Conservation (phyloP, 164 flowering plant species). For the Dillenia suffruticosa region DNA sequence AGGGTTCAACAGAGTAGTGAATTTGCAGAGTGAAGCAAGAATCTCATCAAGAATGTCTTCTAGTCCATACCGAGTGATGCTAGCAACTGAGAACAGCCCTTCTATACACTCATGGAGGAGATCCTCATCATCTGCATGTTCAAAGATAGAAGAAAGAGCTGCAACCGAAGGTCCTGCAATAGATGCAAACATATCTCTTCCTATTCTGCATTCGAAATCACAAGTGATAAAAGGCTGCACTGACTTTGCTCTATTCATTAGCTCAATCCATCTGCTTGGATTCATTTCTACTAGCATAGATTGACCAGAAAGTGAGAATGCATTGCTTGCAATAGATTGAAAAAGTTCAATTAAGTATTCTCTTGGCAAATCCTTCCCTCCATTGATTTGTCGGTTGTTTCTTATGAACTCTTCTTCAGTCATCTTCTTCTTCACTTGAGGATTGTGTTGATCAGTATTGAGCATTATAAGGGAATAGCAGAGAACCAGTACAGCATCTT, state of each 20-base stretch:
- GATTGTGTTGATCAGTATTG: slow-evolving; percentile 94
- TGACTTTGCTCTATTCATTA: slow-evolving; percentile 51
- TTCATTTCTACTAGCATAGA: slow-evolving; percentile 47
- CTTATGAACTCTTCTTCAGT: slow-evolving; percentile 98
- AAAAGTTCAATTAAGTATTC: slow-evolving; percentile 83
- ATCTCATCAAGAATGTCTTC: slow-evolving; percentile 84
- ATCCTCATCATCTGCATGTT: slow-evolving; percentile 78
- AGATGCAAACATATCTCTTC: slow-evolving; percentile 82
- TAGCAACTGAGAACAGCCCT: slow-evolving; percentile 61
- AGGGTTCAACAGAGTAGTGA: slow-evolving; percentile 80
- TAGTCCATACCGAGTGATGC: slow-evolving; percentile 63
- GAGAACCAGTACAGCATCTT: slow-evolving; percentile 74
- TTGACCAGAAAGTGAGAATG: slow-evolving; percentile 46
- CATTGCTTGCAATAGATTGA: slow-evolving; percentile 65
- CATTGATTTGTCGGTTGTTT: slow-evolving; percentile 88
- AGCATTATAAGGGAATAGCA: slow-evolving; percentile 95
- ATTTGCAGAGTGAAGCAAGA: slow-evolving; percentile 73
- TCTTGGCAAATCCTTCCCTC: slow-evolving; percentile 87
- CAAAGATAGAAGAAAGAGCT: slow-evolving; percentile 67
- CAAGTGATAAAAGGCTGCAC: slow-evolving; percentile 36
- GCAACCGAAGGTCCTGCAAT: slow-evolving; percentile 84
- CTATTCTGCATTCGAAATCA: slow-evolving; percentile 44
- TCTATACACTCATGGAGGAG: slow-evolving; percentile 73
- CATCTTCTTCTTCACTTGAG: slow-evolving; percentile 98
- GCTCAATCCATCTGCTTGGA: slow-evolving; percentile 67